Evolutionary conservation across 495 filamentous ascomycete genomes (phyloP).

Genomic region (Opeltia flavorubescens): DNA sequence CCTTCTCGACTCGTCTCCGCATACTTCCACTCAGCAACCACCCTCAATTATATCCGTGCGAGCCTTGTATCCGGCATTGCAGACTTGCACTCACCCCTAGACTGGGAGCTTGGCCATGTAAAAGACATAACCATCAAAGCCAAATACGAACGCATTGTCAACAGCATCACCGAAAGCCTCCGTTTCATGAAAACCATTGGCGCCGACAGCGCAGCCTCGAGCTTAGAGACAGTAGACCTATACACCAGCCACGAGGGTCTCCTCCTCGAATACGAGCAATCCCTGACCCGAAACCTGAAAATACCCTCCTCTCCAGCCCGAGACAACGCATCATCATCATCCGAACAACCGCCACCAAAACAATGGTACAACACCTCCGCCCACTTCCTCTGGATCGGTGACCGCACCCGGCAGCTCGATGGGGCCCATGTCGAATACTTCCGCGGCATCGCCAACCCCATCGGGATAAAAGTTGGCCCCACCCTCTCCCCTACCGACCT

Average conservation of each 20-base stretch:
- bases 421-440: slow-evolving; percentile 95
- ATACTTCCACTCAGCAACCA: slow-evolving; percentile 90
- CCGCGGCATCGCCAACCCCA: slow-evolving; percentile 86
- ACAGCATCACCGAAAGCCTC: slow-evolving; percentile 76
- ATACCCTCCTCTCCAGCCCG: slow-evolving; percentile 31
- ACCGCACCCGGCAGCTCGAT: slow-evolving; percentile 83
- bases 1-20: slow-evolving; percentile 74
- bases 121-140: slow-evolving; percentile 65
- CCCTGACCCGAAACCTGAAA: slow-evolving; percentile 59
- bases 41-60: slow-evolving; percentile 79
- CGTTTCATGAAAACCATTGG: slow-evolving; percentile 93
- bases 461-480: slow-evolving; percentile 92
- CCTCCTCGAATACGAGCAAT: slow-evolving; percentile 87
- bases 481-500: slow-evolving; percentile 63
- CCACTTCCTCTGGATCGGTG: slow-evolving; percentile 97
- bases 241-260: slow-evolving; percentile 93
- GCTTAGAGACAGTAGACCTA: slow-evolving; percentile 82
- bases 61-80: slow-evolving; percentile 79
- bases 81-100: slow-evolving; percentile 81
- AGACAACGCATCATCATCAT: slow-evolving; percentile 5
- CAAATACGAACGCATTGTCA: slow-evolving; percentile 71
- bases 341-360: slow-evolving; percentile 18
- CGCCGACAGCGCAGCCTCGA: slow-evolving; percentile 66
- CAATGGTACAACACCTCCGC: slow-evolving; percentile 81
- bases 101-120: slow-evolving; percentile 94